phyloP scores from a whole-genome alignment of 2,329 filamentous ascomycete species.

The Calonectria crousiana region DNA sequence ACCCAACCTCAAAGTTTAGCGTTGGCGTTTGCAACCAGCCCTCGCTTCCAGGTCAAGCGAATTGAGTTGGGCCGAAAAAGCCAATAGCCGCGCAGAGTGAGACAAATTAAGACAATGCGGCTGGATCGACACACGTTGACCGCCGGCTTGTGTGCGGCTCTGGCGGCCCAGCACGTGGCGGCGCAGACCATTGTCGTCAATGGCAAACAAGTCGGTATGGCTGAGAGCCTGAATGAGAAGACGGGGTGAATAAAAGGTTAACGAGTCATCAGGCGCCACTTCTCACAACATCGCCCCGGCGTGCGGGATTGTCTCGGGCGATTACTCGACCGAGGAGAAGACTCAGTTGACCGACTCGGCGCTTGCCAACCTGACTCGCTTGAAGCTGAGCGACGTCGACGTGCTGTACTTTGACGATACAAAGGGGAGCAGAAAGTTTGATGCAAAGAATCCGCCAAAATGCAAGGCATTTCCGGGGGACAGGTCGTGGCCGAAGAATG shows the following conservation, averaged over 20 bases:
- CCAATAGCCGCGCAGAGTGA: not conserved
- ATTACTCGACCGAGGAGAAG: slow-evolving; percentile 33
- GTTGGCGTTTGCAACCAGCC: not conserved
- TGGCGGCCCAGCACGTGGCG: slow-evolving; percentile 9
- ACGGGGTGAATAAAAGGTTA: not conserved
- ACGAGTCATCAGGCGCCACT: slow-evolving; percentile 22
- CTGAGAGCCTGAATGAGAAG: too few species aligned
- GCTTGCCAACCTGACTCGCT: slow-evolving; percentile 26
- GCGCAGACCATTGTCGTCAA: slow-evolving; percentile 31
- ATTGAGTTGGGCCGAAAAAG: not conserved
- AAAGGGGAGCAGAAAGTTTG: not conserved
- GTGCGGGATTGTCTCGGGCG: slow-evolving; percentile 25
- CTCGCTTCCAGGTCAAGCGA: not conserved
- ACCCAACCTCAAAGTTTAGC: not conserved
- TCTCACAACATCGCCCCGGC: slow-evolving; percentile 16
- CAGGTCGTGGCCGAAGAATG: slow-evolving; percentile 41
- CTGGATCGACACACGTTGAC: slow-evolving; percentile 23
- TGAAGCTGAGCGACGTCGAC: slow-evolving; percentile 21
- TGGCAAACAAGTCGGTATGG: slow-evolving; percentile 28
- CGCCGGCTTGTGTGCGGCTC: slow-evolving; percentile 20
- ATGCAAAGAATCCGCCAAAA: not conserved
- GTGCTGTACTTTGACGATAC: slow-evolving; percentile 28
- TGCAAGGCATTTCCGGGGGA: slow-evolving; percentile 53
- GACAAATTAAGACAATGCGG: slow-evolving; percentile 22
- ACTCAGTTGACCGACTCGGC: slow-evolving; percentile 31